These are phyloP conservation scores for Pseudogymnoascus sp. DNA, from an alignment of 2,329 filamentous ascomycete species.

Conservation along the genomic window DNA sequence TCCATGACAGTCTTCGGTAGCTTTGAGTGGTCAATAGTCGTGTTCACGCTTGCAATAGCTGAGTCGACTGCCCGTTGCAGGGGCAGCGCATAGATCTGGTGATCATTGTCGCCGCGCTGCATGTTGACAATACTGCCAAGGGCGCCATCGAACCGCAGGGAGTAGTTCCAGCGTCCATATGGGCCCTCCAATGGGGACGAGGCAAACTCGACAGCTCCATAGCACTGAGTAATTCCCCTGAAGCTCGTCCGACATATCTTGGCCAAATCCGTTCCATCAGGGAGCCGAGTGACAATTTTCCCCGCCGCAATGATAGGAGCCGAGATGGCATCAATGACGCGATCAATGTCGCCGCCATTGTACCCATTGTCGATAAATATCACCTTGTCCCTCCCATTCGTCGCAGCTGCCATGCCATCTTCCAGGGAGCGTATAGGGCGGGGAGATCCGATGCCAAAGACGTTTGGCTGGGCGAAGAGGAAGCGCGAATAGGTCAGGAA, in stretches of 20 bases:
- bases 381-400: slow-evolving; percentile 55
- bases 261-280: slow-evolving; percentile 48
- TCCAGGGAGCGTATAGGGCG: slow-evolving; percentile 54
- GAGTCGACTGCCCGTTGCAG: slow-evolving; percentile 70
- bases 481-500: slow-evolving; percentile 68
- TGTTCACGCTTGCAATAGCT: slow-evolving; percentile 54
- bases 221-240: slow-evolving; percentile 61
- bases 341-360: slow-evolving; percentile 60
- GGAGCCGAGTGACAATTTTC: slow-evolving; percentile 46
- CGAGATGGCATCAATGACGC: slow-evolving; percentile 56
- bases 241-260: slow-evolving; percentile 54
- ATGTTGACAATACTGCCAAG: slow-evolving; percentile 59
- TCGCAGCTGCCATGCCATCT: slow-evolving; percentile 51
- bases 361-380: slow-evolving; percentile 71
- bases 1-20: slow-evolving; percentile 47
- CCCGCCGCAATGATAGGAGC: slow-evolving; percentile 46
- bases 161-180: slow-evolving; percentile 73
- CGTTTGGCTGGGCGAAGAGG: slow-evolving; percentile 69
- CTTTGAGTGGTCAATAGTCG: slow-evolving; percentile 30
- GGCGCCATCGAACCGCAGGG: slow-evolving; percentile 64
- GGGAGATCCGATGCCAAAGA: slow-evolving; percentile 61
- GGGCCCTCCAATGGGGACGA: slow-evolving; percentile 65
- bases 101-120: slow-evolving; percentile 58
- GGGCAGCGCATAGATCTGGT: slow-evolving; percentile 68
- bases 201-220: slow-evolving; percentile 64